Evolutionary conservation across 805 yeast genomes (phyloP).

Genomic region (Monosporozyma aerobia): DNA sequence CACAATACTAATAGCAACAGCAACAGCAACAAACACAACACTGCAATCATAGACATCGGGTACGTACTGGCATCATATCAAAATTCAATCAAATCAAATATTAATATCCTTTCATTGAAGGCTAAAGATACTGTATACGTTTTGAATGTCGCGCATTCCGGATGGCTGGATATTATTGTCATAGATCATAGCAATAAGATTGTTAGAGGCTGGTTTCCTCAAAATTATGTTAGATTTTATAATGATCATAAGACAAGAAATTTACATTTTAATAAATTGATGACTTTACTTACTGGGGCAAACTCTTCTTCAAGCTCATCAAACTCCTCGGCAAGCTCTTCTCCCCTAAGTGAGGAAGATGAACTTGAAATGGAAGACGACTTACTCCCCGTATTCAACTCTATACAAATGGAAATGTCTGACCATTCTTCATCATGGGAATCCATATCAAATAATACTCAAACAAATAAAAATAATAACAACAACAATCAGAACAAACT

Average conservation of each 20-base stretch:
- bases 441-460: not conserved
- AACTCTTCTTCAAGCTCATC: not conserved
- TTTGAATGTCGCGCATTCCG: conserved; percentile 50
- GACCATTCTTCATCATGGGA: not conserved
- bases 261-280: not conserved
- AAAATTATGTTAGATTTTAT: conserved; percentile 34
- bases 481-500: not conserved
- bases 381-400: not conserved
- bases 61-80: not conserved
- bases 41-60: not conserved
- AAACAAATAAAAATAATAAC: not conserved
- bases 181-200: conserved; percentile 20
- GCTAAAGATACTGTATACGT: conserved; percentile 65
- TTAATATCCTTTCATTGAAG: conserved; percentile 9
- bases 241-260: conserved; percentile 1
- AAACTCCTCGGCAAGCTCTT: not conserved
- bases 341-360: not conserved
- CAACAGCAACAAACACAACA: not conserved
- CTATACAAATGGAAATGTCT: not conserved
- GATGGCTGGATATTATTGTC: conserved; percentile 79
- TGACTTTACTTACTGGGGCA: conserved; percentile 10
- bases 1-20: not conserved
- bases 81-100: not conserved
- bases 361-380: not conserved
- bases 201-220: conserved; percentile 81